Evolutionary conservation across 2,329 filamentous ascomycete species (phyloP), one percentile per base, ranked within the genome.

Genomic region (Berkeleyomyces basicola): DNA sequence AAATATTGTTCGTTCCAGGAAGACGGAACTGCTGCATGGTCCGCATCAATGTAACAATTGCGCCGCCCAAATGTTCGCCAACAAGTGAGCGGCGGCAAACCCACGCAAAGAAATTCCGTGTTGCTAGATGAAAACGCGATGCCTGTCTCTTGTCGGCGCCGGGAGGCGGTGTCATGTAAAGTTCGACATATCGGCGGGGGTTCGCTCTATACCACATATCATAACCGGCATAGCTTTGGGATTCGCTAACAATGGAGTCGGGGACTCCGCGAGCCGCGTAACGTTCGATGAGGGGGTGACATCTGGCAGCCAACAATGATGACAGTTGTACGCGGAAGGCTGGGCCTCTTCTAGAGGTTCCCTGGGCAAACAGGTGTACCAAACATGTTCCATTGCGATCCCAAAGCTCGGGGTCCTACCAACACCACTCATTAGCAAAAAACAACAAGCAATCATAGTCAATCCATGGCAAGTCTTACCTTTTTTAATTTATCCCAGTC

Each of bases 31-130:
- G 76, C 46, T 81, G 74, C 75, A 91, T 80, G 65, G 81, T 82
- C 64, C 82, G 78, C 67, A 87, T 74, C n/a, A 92, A 75, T 33
- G 78, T 77, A 11, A 86, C 78, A 7, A 91, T 73, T 0, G 86
- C 79, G 23, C 73, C 72, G 1, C 87, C 86, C 16, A 93, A 77
- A 61, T 81, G 78, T 43, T 78, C 74, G 4, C 87, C 88, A 1
- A 90, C 87, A 42, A 91, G 70, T 0, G 87, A 82, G 65, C 80
- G 80, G 2, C 80, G 76, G 63, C 82, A 79, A 1, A 88, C 71
- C 76, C 84, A 90, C 3, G 88, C 87, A 64, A 91, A 85, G 67
- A 90, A 82, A 69, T 92, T 92, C 11, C 88, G 80, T 2, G 82
- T 87, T 1, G 83, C 81, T 4, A 89, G 70, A 67, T 89, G 84